Conservation (phyloP, 805 yeast genomes). For the Saccharomycopsis selenospora region DNA sequence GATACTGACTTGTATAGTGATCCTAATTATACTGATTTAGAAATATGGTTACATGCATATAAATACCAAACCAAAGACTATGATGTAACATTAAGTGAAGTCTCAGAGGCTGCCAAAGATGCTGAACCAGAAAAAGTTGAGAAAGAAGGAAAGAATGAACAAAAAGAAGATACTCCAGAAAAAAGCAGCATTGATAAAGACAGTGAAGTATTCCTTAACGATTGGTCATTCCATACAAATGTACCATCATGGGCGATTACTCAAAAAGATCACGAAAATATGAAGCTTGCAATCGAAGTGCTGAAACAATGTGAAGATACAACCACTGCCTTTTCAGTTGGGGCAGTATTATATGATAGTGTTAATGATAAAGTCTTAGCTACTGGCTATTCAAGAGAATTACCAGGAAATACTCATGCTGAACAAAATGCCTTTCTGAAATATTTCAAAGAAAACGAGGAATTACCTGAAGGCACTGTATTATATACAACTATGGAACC, state of each 20-base stretch:
- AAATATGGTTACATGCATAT: conserved; percentile 87
- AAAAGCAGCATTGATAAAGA: conserved; percentile 23
- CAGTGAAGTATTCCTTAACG: conserved; percentile 21
- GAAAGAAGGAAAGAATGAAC: conserved; percentile 1
- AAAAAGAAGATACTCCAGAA: conserved; percentile 15
- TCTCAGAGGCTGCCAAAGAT: conserved; percentile 16
- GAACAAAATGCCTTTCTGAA: conserved; percentile 91
- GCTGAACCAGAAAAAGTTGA: neutral
- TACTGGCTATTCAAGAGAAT: conserved; percentile 84
- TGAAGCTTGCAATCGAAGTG: conserved; percentile 70
- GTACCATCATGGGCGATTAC: conserved; percentile 73
- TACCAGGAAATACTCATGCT: conserved; percentile 94
- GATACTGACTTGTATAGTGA: conserved; percentile 68
- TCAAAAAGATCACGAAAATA: conserved; percentile 33
- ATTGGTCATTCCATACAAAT: conserved; percentile 71
- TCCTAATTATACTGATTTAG: conserved; percentile 83
- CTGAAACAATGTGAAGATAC: conserved; percentile 80
- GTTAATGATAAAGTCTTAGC: conserved; percentile 55
- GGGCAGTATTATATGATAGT: conserved; percentile 61
- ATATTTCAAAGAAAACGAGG: conserved; percentile 36
- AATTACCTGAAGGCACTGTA: conserved; percentile 69
- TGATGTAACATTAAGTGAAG: conserved; percentile 16
- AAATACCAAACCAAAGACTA: conserved; percentile 53
- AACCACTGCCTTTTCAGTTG: conserved; percentile 87
- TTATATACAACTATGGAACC: conserved; percentile 98